These are phyloP conservation scores for Synchytrium microbalum DNA, from an alignment of 371 early-diverging fungal genomes.

Conservation along the genomic window DNA sequence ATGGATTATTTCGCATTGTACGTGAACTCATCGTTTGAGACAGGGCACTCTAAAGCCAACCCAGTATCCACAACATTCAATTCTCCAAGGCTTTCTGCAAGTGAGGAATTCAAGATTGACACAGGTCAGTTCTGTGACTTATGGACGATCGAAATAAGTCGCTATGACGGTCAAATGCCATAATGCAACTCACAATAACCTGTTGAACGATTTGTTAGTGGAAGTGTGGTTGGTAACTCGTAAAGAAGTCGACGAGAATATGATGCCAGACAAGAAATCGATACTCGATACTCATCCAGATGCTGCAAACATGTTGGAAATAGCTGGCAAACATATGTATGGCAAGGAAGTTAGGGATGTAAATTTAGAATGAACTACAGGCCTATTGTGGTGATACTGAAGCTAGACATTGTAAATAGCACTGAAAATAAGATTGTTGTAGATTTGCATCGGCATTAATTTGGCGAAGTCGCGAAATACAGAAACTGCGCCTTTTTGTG, in stretches of 20 bases:
- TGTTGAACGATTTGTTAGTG: slow-evolving; percentile 1
- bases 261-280: slow-evolving; percentile 34
- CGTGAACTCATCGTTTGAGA: slow-evolving; percentile 55
- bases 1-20: slow-evolving; percentile 76
- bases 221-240: slow-evolving; percentile 55
- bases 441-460: no score
- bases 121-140: slow-evolving; percentile 38
- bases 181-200: neutral
- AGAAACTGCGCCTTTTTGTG: neutral
- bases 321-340: slow-evolving; percentile 75
- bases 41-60: slow-evolving; percentile 65
- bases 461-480: neutral
- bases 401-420: neutral
- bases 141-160: neutral
- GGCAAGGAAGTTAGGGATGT: slow-evolving; percentile 54
- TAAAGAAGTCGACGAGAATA: slow-evolving; percentile 47
- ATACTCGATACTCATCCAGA: slow-evolving; percentile 57
- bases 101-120: slow-evolving; percentile 60
- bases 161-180: no score
- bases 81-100: slow-evolving; percentile 49
- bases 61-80: slow-evolving; percentile 62
- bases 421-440: neutral
- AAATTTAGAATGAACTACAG: neutral
- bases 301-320: slow-evolving; percentile 74
- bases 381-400: neutral